These are phyloP conservation scores for Gaeumannomyces sp. DNA, from an alignment of 2,329 filamentous ascomycete species.

Conservation along the genomic window DNA sequence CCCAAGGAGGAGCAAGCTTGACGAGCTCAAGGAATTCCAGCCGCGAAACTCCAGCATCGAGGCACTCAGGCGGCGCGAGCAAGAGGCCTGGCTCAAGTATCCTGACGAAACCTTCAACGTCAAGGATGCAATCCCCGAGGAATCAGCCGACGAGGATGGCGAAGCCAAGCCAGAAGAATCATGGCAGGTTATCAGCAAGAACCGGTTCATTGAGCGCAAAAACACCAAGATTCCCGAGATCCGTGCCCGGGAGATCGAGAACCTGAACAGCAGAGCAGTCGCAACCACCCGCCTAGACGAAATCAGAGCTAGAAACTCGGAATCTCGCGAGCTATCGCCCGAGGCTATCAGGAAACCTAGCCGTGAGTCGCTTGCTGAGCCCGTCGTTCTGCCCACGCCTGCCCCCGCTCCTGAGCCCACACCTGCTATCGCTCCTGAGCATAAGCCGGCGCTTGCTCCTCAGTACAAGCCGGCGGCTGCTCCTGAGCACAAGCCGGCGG, in stretches of 20 bases:
- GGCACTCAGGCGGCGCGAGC: constrained; percentile 29
- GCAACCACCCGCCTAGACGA: constrained; percentile 46
- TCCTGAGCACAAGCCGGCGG: not conserved
- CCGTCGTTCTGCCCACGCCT: constrained; percentile 11
- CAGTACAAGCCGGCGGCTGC: not conserved
- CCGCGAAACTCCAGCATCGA: constrained; percentile 38
- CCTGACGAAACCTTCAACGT: constrained; percentile 14
- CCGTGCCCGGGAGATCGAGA: constrained; percentile 33
- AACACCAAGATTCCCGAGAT: constrained; percentile 47
- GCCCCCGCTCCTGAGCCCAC: constrained; percentile 12
- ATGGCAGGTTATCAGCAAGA: not conserved
- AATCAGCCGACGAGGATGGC: constrained; percentile 14
- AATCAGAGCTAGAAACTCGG: constrained; percentile 44
- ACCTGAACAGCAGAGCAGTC: constrained; percentile 38
- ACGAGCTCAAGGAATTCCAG: constrained; percentile 16
- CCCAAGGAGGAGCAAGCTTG: constrained; percentile 26
- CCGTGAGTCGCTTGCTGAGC: constrained; percentile 20
- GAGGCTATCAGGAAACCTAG: constrained; percentile 28
- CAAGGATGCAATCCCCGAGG: constrained; percentile 1
- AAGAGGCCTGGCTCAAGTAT: constrained; percentile 17
- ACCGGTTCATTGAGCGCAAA: constrained; percentile 16
- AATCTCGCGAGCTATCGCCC: constrained; percentile 34
- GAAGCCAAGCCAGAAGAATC: constrained; percentile 9
- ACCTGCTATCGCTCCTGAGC: not conserved
- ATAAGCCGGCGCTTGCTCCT: not conserved